Conservation (phyloP, 1,284 basidiomycete genomes). For the Trametes polyzona region DNA sequence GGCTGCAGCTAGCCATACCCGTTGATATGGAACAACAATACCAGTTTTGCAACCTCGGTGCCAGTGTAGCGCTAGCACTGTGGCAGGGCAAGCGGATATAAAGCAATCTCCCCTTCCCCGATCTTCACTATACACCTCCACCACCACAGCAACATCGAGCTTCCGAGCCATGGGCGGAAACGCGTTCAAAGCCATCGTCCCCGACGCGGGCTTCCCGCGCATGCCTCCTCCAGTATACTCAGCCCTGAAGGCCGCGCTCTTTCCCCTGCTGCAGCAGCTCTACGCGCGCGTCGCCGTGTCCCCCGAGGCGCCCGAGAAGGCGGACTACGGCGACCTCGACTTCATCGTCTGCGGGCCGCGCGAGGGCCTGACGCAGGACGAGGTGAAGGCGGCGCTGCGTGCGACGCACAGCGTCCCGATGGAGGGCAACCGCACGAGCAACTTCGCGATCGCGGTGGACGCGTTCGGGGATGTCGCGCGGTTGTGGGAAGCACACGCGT, state of each 20-base stretch:
- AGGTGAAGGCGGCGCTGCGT: conserved; percentile 48
- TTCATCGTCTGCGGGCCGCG: conserved; percentile 55
- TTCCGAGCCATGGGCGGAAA: conserved; percentile 76
- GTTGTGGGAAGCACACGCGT: neutral
- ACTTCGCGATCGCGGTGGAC: conserved; percentile 58
- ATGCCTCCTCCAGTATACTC: conserved; percentile 56
- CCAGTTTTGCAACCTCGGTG: no score
- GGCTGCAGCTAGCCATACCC: no score
- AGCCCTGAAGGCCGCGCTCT: conserved; percentile 49
- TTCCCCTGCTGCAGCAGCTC: conserved; percentile 44
- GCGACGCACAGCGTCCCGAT: conserved; percentile 51
- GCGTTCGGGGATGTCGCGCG: conserved; percentile 24
- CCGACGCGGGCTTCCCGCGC: conserved; percentile 56
- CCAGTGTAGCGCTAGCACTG: no score
- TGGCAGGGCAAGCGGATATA: no score
- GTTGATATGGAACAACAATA: neutral
- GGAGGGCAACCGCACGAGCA: conserved; percentile 58
- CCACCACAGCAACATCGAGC: neutral
- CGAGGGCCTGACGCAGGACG: conserved; percentile 40
- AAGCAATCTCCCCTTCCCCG: no score
- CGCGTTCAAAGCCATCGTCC: conserved; percentile 56
- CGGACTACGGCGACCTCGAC: conserved; percentile 68
- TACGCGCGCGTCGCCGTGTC: conserved; percentile 58
- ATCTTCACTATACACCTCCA: neutral
- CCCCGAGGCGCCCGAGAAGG: conserved; percentile 63